phyloP scores from a whole-genome alignment of 2,329 filamentous ascomycete species.

The Penicillium sp. region DNA sequence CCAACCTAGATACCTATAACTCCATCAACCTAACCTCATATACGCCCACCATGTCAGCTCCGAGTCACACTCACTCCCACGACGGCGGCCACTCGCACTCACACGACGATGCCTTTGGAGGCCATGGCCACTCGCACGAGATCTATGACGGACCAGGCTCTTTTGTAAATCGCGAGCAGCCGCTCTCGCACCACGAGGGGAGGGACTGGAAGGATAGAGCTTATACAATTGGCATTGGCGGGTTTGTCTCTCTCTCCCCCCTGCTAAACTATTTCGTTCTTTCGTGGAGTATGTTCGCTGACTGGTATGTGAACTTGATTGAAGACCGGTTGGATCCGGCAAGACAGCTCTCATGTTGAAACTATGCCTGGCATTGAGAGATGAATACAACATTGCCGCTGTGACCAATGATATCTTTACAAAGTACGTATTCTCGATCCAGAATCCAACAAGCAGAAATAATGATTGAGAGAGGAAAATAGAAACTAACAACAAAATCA shows the following conservation, averaged over 20 bases:
- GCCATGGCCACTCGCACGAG: constrained; percentile 91
- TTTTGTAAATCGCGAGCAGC: constrained; percentile 86
- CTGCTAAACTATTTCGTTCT: background rate
- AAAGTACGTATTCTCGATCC: constrained; percentile 39
- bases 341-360: constrained; percentile 97
- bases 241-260: constrained; percentile 52
- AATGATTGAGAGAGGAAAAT: background rate
- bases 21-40: background rate
- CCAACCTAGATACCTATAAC: background rate
- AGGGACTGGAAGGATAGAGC: constrained; percentile 83
- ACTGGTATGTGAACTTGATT: background rate
- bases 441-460: constrained; percentile 13
- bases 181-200: constrained; percentile 68
- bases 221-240: constrained; percentile 97
- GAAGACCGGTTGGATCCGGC: constrained; percentile 87
- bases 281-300: background rate
- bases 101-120: constrained; percentile 55
- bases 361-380: constrained; percentile 78
- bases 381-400: constrained; percentile 79
- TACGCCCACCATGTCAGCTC: background rate
- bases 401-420: constrained; percentile 99
- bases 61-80: constrained; percentile 25
- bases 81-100: constrained; percentile 47
- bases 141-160: constrained; percentile 91
- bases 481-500: background rate